Evolutionary conservation across 306 rosid genomes (phyloP).

Genomic region (Hippophae tibetana): DNA sequence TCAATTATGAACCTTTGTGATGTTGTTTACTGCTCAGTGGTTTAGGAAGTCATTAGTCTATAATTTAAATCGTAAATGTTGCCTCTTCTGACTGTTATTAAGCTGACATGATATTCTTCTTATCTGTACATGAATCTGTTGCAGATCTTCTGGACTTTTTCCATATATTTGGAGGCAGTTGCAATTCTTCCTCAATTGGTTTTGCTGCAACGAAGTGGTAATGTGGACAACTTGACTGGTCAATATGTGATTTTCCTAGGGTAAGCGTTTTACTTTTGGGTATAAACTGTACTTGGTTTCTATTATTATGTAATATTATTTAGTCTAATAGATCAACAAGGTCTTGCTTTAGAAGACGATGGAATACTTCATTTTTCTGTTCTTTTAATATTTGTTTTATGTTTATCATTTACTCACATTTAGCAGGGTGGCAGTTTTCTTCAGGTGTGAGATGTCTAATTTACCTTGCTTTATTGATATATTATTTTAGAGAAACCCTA

Average conservation of each 20-base stretch:
- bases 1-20: too few species aligned
- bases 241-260: conserved; percentile 89
- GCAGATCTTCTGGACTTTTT: conserved; percentile 92
- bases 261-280: conserved; percentile 29
- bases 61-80: conserved; percentile 6
- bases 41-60: background rate
- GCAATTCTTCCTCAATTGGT: conserved; percentile 86
- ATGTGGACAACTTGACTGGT: conserved; percentile 88
- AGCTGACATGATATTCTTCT: conserved; percentile 8
- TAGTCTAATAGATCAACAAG: too few species aligned
- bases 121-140: conserved; percentile 12
- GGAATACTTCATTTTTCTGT: too few species aligned
- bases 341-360: too few species aligned
- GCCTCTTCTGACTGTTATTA: background rate
- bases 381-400: too few species aligned
- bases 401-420: too few species aligned
- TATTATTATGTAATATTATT: background rate
- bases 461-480: background rate
- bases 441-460: too few species aligned
- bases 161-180: conserved; percentile 87
- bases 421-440: too few species aligned
- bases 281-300: background rate
- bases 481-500: background rate
- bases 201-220: conserved; percentile 84
- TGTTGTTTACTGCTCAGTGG: too few species aligned